Percentiles rank a stretch among this genome's conserved stretches.
phyloP scores from a whole-genome alignment of 2,329 filamentous ascomycete species.

The Fonsecaea pugnacius region DNA sequence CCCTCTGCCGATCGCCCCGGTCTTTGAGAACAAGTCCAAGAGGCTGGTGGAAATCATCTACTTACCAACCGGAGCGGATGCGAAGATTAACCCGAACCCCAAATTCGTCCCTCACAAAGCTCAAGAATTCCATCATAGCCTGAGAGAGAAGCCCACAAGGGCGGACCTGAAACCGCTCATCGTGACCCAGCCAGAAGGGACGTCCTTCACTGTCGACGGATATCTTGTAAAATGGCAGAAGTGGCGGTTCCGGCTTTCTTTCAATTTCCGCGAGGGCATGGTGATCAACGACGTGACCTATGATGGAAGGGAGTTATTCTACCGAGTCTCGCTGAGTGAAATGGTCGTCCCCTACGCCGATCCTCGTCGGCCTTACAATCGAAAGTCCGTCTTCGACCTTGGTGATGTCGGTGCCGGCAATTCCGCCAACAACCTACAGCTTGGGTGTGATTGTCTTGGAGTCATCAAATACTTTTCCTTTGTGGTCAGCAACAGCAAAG shows the following conservation, averaged over 20 bases:
- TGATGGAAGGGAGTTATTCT: constrained; percentile 47
- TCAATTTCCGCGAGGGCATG: constrained; percentile 53
- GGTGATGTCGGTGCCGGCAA: constrained; percentile 50
- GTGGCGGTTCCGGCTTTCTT: constrained; percentile 50
- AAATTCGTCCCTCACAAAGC: background rate
- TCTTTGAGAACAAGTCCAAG: background rate
- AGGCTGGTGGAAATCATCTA: background rate
- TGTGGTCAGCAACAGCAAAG: constrained; percentile 43
- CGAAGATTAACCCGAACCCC: background rate
- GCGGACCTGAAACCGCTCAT: constrained; percentile 45
- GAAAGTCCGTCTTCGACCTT: constrained; percentile 53
- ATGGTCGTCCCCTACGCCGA: constrained; percentile 55
- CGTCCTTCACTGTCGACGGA: constrained; percentile 41
- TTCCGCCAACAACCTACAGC: constrained; percentile 49
- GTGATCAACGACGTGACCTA: constrained; percentile 50
- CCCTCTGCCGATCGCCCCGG: background rate
- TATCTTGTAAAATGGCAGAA: constrained; percentile 49
- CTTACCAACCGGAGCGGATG: background rate
- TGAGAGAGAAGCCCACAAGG: constrained; percentile 22
- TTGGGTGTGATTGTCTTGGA: constrained; percentile 53
- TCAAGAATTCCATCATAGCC: background rate
- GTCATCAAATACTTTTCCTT: constrained; percentile 51
- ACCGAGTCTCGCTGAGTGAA: constrained; percentile 49
- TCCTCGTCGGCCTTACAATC: constrained; percentile 46
- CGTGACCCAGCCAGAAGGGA: constrained; percentile 45